These are phyloP conservation scores for Phytopythium kandeliae DNA, from an alignment of 352 stramenopile species.

Conservation along the genomic window DNA sequence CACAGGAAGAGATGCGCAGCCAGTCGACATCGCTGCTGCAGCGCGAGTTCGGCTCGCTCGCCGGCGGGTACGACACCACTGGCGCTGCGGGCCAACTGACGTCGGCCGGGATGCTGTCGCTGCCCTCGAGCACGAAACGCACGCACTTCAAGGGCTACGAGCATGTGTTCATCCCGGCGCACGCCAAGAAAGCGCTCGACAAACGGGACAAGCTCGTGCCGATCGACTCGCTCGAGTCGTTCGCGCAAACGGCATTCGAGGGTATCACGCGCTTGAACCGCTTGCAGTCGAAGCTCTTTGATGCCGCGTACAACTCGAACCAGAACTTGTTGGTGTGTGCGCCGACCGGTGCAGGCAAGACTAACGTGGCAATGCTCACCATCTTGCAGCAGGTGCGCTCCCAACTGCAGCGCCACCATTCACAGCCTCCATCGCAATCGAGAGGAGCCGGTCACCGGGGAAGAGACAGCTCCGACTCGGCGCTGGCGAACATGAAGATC, in stretches of 20 bases:
- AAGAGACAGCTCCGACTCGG: background rate
- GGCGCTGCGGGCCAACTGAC: constrained; percentile 57
- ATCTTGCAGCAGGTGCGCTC: constrained; percentile 91
- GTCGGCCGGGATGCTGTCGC: constrained; percentile 39
- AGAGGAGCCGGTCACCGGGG: constrained; percentile 5
- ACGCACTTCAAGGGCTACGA: constrained; percentile 81
- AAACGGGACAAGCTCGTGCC: constrained; percentile 55
- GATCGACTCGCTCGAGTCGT: constrained; percentile 59
- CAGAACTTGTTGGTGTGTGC: constrained; percentile 97
- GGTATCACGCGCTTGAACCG: constrained; percentile 91
- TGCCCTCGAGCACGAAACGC: constrained; percentile 60
- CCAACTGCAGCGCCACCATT: constrained; percentile 39
- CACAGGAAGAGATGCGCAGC: constrained; percentile 49
- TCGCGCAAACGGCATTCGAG: constrained; percentile 74
- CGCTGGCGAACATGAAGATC: constrained; percentile 86
- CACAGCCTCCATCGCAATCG: constrained; percentile 7
- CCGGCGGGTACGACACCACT: constrained; percentile 67
- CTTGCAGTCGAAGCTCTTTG: constrained; percentile 97
- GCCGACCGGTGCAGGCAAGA: constrained; percentile 95
- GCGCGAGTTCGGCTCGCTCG: constrained; percentile 61
- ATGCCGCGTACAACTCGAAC: constrained; percentile 93
- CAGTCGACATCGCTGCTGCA: constrained; percentile 70
- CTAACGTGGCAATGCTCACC: constrained; percentile 98
- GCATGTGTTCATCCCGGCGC: constrained; percentile 75
- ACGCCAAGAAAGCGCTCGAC: constrained; percentile 50